These are phyloP conservation scores for Trichoderma atroviride DNA, from an alignment of 2,329 filamentous ascomycete genomes.

Conservation along the genomic window DNA sequence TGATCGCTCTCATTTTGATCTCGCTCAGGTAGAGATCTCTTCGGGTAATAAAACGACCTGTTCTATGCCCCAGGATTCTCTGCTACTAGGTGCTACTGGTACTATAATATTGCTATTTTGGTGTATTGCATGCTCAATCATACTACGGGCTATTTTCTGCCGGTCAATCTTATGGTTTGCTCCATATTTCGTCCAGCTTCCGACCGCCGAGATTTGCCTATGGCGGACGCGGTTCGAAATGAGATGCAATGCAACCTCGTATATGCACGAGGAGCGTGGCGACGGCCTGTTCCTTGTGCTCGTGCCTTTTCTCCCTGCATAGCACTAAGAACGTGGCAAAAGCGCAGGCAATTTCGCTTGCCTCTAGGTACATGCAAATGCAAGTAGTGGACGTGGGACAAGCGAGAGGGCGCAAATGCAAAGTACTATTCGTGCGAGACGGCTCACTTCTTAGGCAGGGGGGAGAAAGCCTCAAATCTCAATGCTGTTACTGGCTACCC, in stretches of 20 bases:
- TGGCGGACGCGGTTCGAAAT: not conserved
- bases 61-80: not conserved
- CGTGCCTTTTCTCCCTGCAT: not conserved
- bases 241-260: not conserved
- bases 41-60: not conserved
- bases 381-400: not conserved
- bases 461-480: not conserved
- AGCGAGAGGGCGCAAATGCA: slow-evolving; percentile 7
- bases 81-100: not conserved
- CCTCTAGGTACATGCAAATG: not conserved
- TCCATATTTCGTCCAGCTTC: not conserved
- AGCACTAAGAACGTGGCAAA: not conserved
- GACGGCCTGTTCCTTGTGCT: not conserved
- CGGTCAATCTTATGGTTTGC: not conserved
- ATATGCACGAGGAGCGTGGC: not conserved
- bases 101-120: not conserved
- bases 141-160: not conserved
- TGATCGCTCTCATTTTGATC: not conserved
- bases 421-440: not conserved
- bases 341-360: not conserved
- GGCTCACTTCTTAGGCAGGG: not conserved
- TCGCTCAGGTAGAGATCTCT: not conserved
- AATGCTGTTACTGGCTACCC: not conserved
- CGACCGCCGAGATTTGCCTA: not conserved
- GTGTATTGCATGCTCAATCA: not conserved